These are phyloP conservation scores for Cyclotella kingstonii DNA, from an alignment of 108 stramenopile species.

Conservation along the genomic window DNA sequence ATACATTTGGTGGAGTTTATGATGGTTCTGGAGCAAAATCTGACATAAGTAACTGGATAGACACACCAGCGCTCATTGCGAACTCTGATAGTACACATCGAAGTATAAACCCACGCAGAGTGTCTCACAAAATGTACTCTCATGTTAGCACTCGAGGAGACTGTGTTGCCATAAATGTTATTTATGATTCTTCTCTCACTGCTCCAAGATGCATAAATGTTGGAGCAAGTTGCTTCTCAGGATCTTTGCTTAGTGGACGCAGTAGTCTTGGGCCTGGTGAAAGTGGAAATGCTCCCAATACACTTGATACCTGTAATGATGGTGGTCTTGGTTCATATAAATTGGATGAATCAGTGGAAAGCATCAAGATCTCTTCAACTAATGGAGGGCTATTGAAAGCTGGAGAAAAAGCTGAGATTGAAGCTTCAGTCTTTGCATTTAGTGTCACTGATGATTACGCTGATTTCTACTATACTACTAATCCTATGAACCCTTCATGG, in stretches of 20 bases:
- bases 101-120: slow-evolving; percentile 7
- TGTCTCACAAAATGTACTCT: slow-evolving; percentile 7
- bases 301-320: slow-evolving; percentile 2
- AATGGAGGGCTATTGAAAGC: not conserved
- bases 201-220: not conserved
- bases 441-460: not conserved
- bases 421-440: not conserved
- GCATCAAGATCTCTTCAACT: not conserved
- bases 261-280: not conserved
- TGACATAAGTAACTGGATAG: slow-evolving; percentile 14
- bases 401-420: not conserved
- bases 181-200: not conserved
- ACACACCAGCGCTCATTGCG: slow-evolving; percentile 1
- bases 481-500: not conserved
- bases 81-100: slow-evolving; percentile 1
- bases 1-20: slow-evolving; percentile 9
- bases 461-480: not conserved
- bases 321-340: not conserved
- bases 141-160: slow-evolving; percentile 8
- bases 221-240: not conserved
- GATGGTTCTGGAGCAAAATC: not conserved
- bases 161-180: not conserved
- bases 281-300: not conserved
- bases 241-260: not conserved
- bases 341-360: slow-evolving; percentile 3